These are phyloP conservation scores for Suillus placidus DNA, from an alignment of 768 basidiomycete species.

Conservation along the genomic window DNA sequence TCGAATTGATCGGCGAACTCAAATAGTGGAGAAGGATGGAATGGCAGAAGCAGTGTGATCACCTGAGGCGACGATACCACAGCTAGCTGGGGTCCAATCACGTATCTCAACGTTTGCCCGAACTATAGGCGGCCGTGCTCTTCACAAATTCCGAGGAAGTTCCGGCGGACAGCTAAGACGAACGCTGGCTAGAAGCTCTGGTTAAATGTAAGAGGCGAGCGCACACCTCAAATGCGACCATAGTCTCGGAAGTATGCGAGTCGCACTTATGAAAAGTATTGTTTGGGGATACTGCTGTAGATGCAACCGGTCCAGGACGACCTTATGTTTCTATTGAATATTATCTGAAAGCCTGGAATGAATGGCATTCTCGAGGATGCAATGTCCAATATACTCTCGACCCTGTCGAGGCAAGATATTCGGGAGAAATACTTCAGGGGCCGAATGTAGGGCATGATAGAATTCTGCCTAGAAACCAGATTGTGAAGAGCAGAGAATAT, in stretches of 20 bases:
- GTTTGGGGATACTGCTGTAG: not conserved
- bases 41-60: slow-evolving; percentile 6
- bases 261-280: not conserved
- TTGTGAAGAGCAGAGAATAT: slow-evolving; percentile 4
- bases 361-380: not conserved
- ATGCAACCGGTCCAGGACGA: not conserved
- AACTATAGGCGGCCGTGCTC: not conserved
- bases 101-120: not conserved
- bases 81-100: not conserved
- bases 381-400: not conserved
- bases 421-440: not conserved
- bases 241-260: slow-evolving; percentile 3
- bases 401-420: not conserved
- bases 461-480: slow-evolving; percentile 8
- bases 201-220: not conserved
- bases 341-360: not conserved
- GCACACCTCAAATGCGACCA: not conserved
- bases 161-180: not conserved
- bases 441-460: not conserved
- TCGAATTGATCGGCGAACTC: slow-evolving; percentile 7
- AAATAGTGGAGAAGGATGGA: slow-evolving; percentile 1
- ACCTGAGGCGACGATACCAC: not conserved
- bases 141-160: slow-evolving; percentile 4
- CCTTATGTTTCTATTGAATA: not conserved
- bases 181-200: not conserved